Conservation (phyloP, 352 stramenopile species). For the Phytophthora pistaciae region DNA sequence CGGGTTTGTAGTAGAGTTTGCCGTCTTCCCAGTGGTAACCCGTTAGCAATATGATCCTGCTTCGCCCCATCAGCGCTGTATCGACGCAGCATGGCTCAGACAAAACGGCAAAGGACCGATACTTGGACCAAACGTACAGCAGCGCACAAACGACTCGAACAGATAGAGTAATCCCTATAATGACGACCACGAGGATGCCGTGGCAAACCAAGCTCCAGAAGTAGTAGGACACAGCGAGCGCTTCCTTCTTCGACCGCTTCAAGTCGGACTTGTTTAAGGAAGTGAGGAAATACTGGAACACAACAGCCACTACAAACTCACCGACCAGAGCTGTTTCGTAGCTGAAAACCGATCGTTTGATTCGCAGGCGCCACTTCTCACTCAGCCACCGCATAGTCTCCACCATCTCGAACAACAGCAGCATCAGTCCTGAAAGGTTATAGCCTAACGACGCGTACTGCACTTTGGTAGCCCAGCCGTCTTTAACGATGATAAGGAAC, state of each 20-base stretch:
- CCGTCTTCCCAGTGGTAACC: slow-evolving; percentile 11
- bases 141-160: neutral
- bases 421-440: slow-evolving; percentile 30
- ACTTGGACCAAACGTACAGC: slow-evolving; percentile 4
- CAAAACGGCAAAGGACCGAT: slow-evolving; percentile 9
- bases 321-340: slow-evolving; percentile 19
- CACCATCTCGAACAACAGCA: slow-evolving; percentile 39
- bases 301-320: neutral
- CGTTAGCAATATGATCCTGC: slow-evolving; percentile 3
- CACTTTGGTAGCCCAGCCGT: slow-evolving; percentile 7
- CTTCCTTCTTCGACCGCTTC: slow-evolving; percentile 7
- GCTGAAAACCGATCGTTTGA: slow-evolving; percentile 29
- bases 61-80: neutral
- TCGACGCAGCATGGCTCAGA: slow-evolving; percentile 15
- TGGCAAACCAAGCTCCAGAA: slow-evolving; percentile 17
- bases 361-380: slow-evolving; percentile 7
- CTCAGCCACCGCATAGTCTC: slow-evolving; percentile 17
- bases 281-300: slow-evolving; percentile 17
- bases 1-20: slow-evolving; percentile 6
- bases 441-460: slow-evolving; percentile 37
- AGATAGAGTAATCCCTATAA: slow-evolving; percentile 5
- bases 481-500: slow-evolving; percentile 33
- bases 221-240: slow-evolving; percentile 16
- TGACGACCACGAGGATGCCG: slow-evolving; percentile 10
- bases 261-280: slow-evolving; percentile 17